phyloP scores from a whole-genome alignment of 2,329 filamentous ascomycete genomes.

The Neofusicoccum umdonicola region DNA sequence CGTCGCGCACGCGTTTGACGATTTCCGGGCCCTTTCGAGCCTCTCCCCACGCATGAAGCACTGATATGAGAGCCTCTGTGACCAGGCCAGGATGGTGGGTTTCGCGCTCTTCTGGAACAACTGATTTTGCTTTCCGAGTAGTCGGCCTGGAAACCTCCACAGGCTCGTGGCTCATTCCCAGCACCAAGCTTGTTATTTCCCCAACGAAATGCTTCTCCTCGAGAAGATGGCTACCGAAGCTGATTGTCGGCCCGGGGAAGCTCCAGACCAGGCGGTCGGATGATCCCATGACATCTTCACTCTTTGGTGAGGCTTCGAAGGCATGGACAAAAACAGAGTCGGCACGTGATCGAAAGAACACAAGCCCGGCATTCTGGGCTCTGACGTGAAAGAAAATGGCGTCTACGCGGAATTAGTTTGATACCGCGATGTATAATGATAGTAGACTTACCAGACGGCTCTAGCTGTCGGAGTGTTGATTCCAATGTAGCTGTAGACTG shows the following conservation, averaged over 20 bases:
- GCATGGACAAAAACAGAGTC: conserved; percentile 37
- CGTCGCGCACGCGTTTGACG: conserved; percentile 51
- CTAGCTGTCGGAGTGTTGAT: too few relatives aligned
- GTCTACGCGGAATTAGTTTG: not conserved
- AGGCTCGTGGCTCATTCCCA: conserved; percentile 37
- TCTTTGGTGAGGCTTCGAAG: conserved; percentile 49
- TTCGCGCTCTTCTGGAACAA: conserved; percentile 47
- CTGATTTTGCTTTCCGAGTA: conserved; percentile 38
- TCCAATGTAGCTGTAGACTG: too few relatives aligned
- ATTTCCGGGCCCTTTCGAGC: conserved; percentile 29
- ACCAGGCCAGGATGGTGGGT: conserved; percentile 51
- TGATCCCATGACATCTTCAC: conserved; percentile 37
- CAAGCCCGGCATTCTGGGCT: conserved; percentile 48
- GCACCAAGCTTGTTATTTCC: conserved; percentile 32
- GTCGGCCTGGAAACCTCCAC: not conserved
- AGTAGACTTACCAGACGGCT: too few relatives aligned
- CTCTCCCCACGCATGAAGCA: not conserved
- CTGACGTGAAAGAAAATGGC: conserved; percentile 37
- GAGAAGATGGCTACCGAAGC: conserved; percentile 28
- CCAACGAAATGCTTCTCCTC: conserved; percentile 21
- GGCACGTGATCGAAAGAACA: conserved; percentile 33
- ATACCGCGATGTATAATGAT: too few relatives aligned
- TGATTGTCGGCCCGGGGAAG: conserved; percentile 46
- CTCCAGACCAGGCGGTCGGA: conserved; percentile 42
- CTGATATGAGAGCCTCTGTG: conserved; percentile 46